phyloP scores from a whole-genome alignment of 805 yeast species.

The Teunomyces stri region DNA sequence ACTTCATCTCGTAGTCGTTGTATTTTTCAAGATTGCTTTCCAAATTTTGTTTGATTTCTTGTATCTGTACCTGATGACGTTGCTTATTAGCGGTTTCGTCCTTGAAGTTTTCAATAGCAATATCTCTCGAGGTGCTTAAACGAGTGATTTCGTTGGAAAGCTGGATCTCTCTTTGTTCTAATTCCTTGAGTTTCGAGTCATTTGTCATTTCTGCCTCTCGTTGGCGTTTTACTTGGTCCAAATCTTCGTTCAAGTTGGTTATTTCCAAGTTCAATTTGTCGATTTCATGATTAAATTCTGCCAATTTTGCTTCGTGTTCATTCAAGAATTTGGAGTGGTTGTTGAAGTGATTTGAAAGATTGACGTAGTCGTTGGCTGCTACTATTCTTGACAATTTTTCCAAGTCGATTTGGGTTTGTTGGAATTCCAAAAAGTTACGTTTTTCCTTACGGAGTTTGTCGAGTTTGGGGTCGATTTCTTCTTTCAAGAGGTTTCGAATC shows the following conservation, averaged over 20 bases:
- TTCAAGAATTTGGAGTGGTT: conserved; percentile 44
- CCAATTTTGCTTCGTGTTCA: conserved; percentile 40
- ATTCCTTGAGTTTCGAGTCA: conserved; percentile 56
- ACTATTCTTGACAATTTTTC: conserved; percentile 74
- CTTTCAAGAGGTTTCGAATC: conserved; percentile 66
- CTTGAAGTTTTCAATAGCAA: conserved; percentile 52
- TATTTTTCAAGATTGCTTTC: conserved; percentile 37
- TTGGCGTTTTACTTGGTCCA: conserved; percentile 49
- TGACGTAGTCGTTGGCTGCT: conserved; percentile 69
- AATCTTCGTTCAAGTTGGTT: conserved; percentile 55
- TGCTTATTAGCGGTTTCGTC: conserved; percentile 48
- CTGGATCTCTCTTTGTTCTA: conserved; percentile 57
- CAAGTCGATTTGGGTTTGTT: conserved; percentile 75
- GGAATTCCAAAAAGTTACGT: conserved; percentile 78
- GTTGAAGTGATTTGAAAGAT: conserved; percentile 38
- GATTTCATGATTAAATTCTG: conserved; percentile 42
- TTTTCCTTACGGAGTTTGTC: conserved; percentile 79
- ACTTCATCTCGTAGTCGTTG: conserved; percentile 43
- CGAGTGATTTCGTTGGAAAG: conserved; percentile 66
- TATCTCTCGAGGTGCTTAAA: conserved; percentile 58
- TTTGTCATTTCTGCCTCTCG: conserved; percentile 58
- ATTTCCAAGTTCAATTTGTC: conserved; percentile 55
- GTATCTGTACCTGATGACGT: conserved; percentile 30
- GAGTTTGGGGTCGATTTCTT: conserved; percentile 91
- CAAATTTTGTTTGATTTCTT: conserved; percentile 30